phyloP scores from a whole-genome alignment of 108 stramenopile genomes.

The Mediolabrus comicus region DNA sequence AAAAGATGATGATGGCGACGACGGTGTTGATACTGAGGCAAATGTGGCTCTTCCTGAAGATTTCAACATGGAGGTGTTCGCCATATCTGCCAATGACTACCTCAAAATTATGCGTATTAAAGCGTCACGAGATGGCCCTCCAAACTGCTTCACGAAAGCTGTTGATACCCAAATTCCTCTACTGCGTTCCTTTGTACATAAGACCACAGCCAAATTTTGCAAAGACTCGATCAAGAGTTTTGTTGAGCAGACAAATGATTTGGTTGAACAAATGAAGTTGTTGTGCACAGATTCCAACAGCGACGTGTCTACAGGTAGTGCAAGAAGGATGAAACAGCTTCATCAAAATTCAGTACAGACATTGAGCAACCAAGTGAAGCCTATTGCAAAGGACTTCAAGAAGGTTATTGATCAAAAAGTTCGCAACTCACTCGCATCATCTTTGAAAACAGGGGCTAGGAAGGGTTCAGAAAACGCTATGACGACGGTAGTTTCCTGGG shows the following conservation, averaged over 20 bases:
- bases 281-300: constrained; percentile 16
- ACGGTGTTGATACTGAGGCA: neutral
- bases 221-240: constrained; percentile 20
- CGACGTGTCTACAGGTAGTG: constrained; percentile 30
- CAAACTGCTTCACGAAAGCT: constrained; percentile 29
- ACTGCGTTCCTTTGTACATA: constrained; percentile 33
- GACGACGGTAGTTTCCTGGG: constrained; percentile 45
- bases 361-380: constrained; percentile 7
- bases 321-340: constrained; percentile 19
- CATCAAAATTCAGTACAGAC: constrained; percentile 22
- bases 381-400: constrained; percentile 29
- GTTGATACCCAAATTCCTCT: constrained; percentile 45
- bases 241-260: constrained; percentile 27
- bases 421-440: constrained; percentile 3
- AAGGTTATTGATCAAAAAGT: constrained; percentile 14
- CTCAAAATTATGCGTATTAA: constrained; percentile 46
- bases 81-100: constrained; percentile 52
- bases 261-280: constrained; percentile 41
- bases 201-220: constrained; percentile 21
- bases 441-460: constrained; percentile 29
- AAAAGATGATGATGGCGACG: constrained; percentile 33
- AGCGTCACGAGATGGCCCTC: constrained; percentile 41
- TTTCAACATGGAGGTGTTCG: constrained; percentile 43
- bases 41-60: constrained; percentile 31
- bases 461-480: constrained; percentile 36